A percentile compares a stretch with the other conserved stretches of the same genome.
These are phyloP conservation scores for Endocladia muricata DNA, from an alignment of 31 red algal species.

Conservation along the genomic window DNA sequence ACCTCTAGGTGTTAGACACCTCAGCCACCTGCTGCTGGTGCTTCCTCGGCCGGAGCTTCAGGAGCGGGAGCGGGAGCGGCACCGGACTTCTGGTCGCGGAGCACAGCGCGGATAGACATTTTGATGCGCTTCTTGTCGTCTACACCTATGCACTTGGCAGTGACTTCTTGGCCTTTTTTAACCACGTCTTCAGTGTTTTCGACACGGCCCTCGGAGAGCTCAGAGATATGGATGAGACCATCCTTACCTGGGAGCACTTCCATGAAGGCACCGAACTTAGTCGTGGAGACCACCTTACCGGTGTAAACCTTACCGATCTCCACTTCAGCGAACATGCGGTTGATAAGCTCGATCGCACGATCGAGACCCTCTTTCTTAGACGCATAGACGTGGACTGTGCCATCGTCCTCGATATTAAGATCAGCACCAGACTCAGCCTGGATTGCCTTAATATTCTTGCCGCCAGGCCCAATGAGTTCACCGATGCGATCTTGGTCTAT, in stretches of 20 bases:
- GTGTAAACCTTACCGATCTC: conserved; percentile 43
- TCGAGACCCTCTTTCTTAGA: conserved; percentile 18
- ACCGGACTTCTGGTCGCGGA: too few species aligned
- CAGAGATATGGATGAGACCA: conserved; percentile 89
- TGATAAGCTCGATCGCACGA: conserved; percentile 45
- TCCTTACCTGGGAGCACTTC: conserved; percentile 76
- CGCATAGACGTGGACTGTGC: conserved; percentile 51
- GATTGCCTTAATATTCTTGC: conserved; percentile 73
- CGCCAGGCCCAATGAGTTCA: conserved; percentile 91
- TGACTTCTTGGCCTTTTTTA: conserved; percentile 62
- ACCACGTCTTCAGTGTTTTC: conserved; percentile 63
- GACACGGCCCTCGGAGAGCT: conserved; percentile 66
- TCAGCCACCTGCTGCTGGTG: too few species aligned
- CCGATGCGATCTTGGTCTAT: conserved; percentile 71
- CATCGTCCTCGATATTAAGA: conserved; percentile 80
- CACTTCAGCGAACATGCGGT: conserved; percentile 24
- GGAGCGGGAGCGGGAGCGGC: too few species aligned
- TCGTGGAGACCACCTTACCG: conserved; percentile 62
- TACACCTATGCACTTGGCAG: conserved; percentile 66
- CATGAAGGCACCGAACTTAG: conserved; percentile 92
- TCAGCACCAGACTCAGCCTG: too few species aligned
- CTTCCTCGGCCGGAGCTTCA: too few species aligned
- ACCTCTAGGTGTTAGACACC: too few species aligned
- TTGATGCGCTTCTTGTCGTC: conserved; percentile 61
- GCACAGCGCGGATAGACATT: too few species aligned